Evolutionary conservation across 768 basidiomycete species (phyloP), one percentile per base, ranked within the genome.

Genomic region (Boletus subparvulus): DNA sequence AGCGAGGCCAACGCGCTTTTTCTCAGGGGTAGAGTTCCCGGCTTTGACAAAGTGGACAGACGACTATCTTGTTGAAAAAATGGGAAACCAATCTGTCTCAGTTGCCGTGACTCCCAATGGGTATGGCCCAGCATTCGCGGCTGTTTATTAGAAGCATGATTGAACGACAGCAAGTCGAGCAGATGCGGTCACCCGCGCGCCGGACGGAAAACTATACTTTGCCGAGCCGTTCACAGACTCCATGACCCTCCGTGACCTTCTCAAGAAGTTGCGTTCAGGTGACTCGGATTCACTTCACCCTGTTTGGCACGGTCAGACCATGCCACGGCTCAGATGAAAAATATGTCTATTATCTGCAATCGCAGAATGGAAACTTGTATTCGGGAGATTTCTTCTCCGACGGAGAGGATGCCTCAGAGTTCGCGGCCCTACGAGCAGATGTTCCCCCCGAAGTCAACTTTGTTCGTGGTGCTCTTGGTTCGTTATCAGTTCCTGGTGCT

Each of bases 311-410:
- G 24, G 28, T 48, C 43, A 48, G 43, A 61, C 21, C 21, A 28
- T 46, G 35, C 30, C 36, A 33, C 3, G 35, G 24, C 14, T 43
- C 33, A 52, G 56, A 55, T 36, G 53, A 65, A 74, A 33, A 51
- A 46, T 0, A 80, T 42, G 79, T 88, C 16, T 73, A 78, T 60
- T 96, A 96, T 69, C 77, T 97, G 4, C 94, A 97, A 69, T 91
- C 89, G 5, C 94, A 97, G 70, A 92, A 96, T 67, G 94, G 94
- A 10, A 98, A 97, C 69, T 57, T 96, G 26, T 92, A 83, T 63
- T 78, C 83, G 2, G 68, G 64, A 61, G 63, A 64, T 28, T 78
- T 75, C 64, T 81, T 79, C 60, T 68, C 75, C 13, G 60, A 65
- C 2, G 61, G 54, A 41, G 68, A 70, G 36, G 73, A 73, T 54